Evolutionary conservation across 2,329 filamentous ascomycete species (phyloP).

Genomic region (Lachnellula cervina): DNA sequence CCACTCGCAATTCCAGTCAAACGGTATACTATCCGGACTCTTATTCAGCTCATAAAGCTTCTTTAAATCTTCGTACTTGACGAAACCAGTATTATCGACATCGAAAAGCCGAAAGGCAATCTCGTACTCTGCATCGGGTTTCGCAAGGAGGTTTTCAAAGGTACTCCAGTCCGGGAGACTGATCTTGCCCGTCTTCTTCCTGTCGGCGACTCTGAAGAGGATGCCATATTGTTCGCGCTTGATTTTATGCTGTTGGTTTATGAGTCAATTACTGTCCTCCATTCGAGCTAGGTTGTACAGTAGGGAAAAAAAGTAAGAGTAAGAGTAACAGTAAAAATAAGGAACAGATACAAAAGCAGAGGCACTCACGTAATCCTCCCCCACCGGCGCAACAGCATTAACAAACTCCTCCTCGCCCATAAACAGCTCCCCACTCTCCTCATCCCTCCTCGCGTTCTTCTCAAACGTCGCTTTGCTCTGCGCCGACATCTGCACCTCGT

Average conservation of each 20-base stretch:
- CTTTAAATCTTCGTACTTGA: conserved; percentile 87
- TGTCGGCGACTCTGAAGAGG: conserved; percentile 87
- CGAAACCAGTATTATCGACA: conserved; percentile 71
- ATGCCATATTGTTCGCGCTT: conserved; percentile 92
- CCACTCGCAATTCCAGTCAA: conserved; percentile 98
- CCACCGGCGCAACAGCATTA: conserved; percentile 77
- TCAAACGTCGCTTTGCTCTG: conserved; percentile 74
- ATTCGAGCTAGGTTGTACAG: background rate
- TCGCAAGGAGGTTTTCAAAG: conserved; percentile 89
- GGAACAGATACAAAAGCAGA: background rate
- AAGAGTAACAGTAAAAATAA: too few relatives aligned
- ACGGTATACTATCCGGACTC: conserved; percentile 77
- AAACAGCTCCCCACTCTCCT: conserved; percentile 68
- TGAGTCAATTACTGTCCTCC: conserved; percentile 26
- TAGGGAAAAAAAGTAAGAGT: background rate
- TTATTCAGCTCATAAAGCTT: conserved; percentile 84
- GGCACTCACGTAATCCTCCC: conserved; percentile 82
- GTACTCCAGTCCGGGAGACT: conserved; percentile 81
- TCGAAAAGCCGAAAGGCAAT: conserved; percentile 98
- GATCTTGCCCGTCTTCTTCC: conserved; percentile 66
- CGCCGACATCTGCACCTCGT: conserved; percentile 58
- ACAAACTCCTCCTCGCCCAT: conserved; percentile 87
- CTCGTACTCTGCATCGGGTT: conserved; percentile 97
- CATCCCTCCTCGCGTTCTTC: conserved; percentile 70
- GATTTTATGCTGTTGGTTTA: conserved; percentile 77